These are phyloP conservation scores for Fusarium protoensiforme DNA, from an alignment of 2,329 filamentous ascomycete species.

Conservation along the genomic window DNA sequence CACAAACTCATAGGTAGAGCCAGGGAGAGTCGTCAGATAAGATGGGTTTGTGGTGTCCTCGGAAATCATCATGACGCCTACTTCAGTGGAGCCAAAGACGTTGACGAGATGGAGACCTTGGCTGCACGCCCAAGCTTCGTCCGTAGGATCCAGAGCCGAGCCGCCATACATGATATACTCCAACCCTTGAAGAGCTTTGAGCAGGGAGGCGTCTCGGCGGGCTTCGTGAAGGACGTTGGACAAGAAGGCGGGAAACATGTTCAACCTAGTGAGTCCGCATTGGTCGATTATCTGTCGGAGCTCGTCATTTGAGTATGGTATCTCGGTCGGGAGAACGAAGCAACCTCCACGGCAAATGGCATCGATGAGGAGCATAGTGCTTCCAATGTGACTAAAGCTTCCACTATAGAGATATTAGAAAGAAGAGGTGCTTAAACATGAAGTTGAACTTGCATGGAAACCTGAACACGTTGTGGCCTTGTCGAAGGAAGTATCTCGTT, in stretches of 20 bases:
- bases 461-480: neutral
- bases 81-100: slow-evolving; percentile 28
- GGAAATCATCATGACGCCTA: slow-evolving; percentile 3
- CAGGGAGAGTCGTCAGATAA: neutral
- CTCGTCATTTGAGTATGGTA: slow-evolving; percentile 17
- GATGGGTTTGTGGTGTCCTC: neutral
- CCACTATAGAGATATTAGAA: slow-evolving; percentile 15
- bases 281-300: slow-evolving; percentile 13
- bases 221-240: slow-evolving; percentile 20
- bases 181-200: slow-evolving; percentile 6
- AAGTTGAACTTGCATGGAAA: neutral
- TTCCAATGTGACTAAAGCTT: slow-evolving; percentile 31
- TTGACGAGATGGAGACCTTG: slow-evolving; percentile 16
- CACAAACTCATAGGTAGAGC: slow-evolving; percentile 5
- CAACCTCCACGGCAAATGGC: slow-evolving; percentile 13
- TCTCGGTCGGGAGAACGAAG: slow-evolving; percentile 16
- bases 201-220: slow-evolving; percentile 8
- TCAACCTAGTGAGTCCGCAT: slow-evolving; percentile 3
- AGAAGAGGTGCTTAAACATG: accelerated
- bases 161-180: slow-evolving; percentile 16
- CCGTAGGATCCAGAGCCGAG: neutral
- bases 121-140: slow-evolving; percentile 22
- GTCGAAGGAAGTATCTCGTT: neutral
- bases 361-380: neutral
- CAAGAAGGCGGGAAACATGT: slow-evolving; percentile 16